Evolutionary conservation across 2,329 filamentous ascomycete genomes (phyloP).

Genomic region (Microcera coccophila): DNA sequence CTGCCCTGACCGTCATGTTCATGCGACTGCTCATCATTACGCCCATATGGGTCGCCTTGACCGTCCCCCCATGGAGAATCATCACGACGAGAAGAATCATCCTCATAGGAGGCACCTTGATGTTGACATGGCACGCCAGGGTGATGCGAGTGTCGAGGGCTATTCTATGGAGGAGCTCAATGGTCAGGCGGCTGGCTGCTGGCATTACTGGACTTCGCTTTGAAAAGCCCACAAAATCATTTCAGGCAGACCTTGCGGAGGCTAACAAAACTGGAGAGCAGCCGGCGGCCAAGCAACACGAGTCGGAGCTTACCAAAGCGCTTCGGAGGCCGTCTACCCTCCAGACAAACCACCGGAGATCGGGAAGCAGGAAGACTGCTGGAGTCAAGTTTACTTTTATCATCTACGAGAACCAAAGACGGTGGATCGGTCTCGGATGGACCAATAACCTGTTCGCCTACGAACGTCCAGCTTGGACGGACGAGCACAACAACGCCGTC

Average conservation of each 20-base stretch:
- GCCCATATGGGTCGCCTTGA: conserved; percentile 80
- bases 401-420: conserved; percentile 90
- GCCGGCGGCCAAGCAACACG: conserved; percentile 17
- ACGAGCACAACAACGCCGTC: conserved; percentile 84
- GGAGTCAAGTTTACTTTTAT: conserved; percentile 96
- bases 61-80: conserved; percentile 75
- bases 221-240: conserved; percentile 43
- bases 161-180: conserved; percentile 83
- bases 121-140: conserved; percentile 87
- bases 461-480: conserved; percentile 87
- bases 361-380: conserved; percentile 54
- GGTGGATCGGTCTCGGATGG: conserved; percentile 95
- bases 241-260: conserved; percentile 25
- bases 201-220: conserved; percentile 80
- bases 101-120: conserved; percentile 79
- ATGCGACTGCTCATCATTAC: conserved; percentile 84
- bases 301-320: conserved; percentile 47
- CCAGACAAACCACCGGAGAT: conserved; percentile 25
- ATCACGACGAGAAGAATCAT: conserved; percentile 83
- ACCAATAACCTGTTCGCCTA: conserved; percentile 87
- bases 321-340: conserved; percentile 29
- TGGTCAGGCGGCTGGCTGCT: conserved; percentile 64
- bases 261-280: conserved; percentile 20
- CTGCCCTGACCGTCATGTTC: conserved; percentile 84
- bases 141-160: conserved; percentile 80